Base-by-base conservation (phyloP, 345 rosid genomes). In the Lepidium africanum region DNA sequence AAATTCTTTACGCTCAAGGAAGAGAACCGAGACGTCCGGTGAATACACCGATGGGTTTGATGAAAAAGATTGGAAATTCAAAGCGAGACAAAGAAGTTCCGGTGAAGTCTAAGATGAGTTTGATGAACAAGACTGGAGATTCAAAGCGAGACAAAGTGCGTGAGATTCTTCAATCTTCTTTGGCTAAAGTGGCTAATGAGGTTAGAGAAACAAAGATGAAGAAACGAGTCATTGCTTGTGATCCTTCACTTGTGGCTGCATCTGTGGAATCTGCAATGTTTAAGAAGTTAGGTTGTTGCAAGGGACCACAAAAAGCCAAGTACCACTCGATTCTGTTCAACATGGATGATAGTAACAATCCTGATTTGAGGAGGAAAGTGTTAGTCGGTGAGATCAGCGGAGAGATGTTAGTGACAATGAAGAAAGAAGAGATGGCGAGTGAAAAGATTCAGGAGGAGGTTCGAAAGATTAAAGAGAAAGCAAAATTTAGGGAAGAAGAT, bases 351-450 rank as follows among this genome's bases (percentile, higher is more conserved):
- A 50, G 45, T 16, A 51, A 11, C 59, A 70, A 70, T 19, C 74
- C 68, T 0, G 75, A 70, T 45, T 9, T 70, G 19, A 70, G 75
- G 19, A 61, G 62, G 68, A 70, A 52, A 61, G 62, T 70, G 46
- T 6, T 70, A 1, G 5, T 41, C 0, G 68, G 75, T 14, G 68
- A 70, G 61, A 70, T 70, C 17, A 14, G 6, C 35, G 75, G 68
- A 10, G 62, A 33, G 5, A 70, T n/a, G 0, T 17, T 70, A 14
- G 75, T 70, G 45, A 70, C 62, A 5, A 70, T 70, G 67, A 9
- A 51, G 16, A 32, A 0, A 33, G 53, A 60, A 40, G 74, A 70
- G 74, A 41, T 70, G 74, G 74, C 27, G 0, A 61, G 68, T 40
- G 7, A 70, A 2, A 42, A 51, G 62, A 52, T 70, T 42, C 75